Evolutionary conservation across 306 rosid genomes (phyloP), one percentile per base, ranked within the genome.

Genomic region (Fagus crenata): DNA sequence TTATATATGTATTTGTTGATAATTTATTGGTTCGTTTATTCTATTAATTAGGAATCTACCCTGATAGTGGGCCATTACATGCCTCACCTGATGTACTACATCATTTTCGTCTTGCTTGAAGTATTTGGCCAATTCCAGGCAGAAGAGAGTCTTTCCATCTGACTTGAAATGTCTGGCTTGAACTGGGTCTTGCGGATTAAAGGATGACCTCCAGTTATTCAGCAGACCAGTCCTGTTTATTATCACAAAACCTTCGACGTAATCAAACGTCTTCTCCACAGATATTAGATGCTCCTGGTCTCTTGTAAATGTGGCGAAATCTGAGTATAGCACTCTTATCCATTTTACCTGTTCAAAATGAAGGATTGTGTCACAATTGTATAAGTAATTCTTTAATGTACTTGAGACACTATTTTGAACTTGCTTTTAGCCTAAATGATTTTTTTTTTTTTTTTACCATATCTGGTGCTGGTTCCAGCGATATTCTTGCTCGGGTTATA

Each of bases 131-230:
- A 95, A 42, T 78, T 95, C 99, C 74, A 95, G 82, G 78, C 99
- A 92, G 86, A 73, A 95, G 61, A 95, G 97, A 41, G 90, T 89
- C 84, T 49, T 95, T 73, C 96, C 99, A 75, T 92, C 97, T 0
- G 97, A 95, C 65, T 89, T 87, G 90, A 95, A 95, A 80, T 82
- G 88, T 79, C 91, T 88, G 36, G 99, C 97, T 75, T 88, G 96
- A 87, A 90, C 87, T 6, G 92, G 96, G 82, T 89, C 97, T 65
- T 91, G 90, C 3, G 97, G 96, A 81, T 91, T 84, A 88, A 95
- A 95, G n/a, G 96, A 89, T 70, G 89, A 90, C 80, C 97, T 87
- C 99, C 99, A 95, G 80, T 91, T 92, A 87, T 95, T 92, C 60
- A 95, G 77, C 77, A 92, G 87, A 72, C 93, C 96, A 3, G 97